Evolutionary conservation across 2,329 filamentous ascomycete genomes (phyloP).

Genomic region (Aspergillus sp.): DNA sequence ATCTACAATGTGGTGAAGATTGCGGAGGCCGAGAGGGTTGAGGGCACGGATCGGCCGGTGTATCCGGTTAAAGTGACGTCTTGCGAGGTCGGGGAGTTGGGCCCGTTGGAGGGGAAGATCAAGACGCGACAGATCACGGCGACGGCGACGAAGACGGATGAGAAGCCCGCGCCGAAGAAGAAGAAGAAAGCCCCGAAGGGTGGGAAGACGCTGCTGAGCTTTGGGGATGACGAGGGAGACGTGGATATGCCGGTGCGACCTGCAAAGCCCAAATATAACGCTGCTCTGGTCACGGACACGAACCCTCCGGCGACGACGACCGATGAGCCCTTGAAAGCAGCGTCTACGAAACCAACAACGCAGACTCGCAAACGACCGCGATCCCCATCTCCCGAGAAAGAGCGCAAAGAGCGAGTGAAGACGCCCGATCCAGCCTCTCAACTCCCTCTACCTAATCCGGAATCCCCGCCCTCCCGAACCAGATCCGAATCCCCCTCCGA

Average conservation of each 20-base stretch:
- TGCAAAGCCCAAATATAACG: conserved; percentile 50
- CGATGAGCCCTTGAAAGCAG: conserved; percentile 4
- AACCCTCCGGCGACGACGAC: conserved; percentile 13
- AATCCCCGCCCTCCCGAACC: conserved; percentile 38
- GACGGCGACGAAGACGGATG: conserved; percentile 27
- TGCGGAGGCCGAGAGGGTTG: conserved; percentile 78
- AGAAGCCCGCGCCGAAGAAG: conserved; percentile 36
- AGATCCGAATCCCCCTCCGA: conserved; percentile 23
- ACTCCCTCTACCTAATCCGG: conserved; percentile 46
- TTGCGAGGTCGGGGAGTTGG: conserved; percentile 47
- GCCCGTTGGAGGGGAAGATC: conserved; percentile 46
- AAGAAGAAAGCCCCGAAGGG: conserved; percentile 43
- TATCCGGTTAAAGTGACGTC: conserved; percentile 75
- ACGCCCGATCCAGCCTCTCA: conserved; percentile 44
- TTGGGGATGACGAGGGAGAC: conserved; percentile 46
- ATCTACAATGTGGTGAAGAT: conserved; percentile 96
- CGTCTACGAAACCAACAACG: conserved; percentile 6
- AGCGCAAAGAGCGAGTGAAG: conserved; percentile 34
- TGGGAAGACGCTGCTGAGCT: conserved; percentile 47
- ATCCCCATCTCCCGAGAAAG: conserved; percentile 32
- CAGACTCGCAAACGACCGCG: conserved; percentile 31
- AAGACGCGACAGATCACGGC: conserved; percentile 42
- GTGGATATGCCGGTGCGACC: conserved; percentile 36
- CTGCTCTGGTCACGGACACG: conserved; percentile 41
- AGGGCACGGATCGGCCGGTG: conserved; percentile 76